These are phyloP conservation scores for Thinopyrum elongatum DNA, from an alignment of 176 grass and related monocot species.

Conservation along the genomic window DNA sequence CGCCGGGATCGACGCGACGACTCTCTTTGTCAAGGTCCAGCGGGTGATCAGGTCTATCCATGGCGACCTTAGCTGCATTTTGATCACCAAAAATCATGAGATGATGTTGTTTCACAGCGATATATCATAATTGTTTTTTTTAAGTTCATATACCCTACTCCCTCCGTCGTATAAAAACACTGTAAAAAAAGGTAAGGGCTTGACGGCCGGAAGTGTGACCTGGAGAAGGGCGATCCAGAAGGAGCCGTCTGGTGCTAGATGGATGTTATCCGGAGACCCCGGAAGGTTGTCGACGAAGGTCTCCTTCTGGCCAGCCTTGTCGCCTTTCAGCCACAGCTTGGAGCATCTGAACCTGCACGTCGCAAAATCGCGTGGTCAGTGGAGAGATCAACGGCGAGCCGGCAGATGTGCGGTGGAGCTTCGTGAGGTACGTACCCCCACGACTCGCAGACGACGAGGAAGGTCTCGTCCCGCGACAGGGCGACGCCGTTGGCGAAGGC, in stretches of 20 bases:
- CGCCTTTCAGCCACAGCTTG: slow-evolving; percentile 68
- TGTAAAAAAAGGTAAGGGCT: not conserved
- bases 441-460: slow-evolving; percentile 64
- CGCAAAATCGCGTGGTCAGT: not conserved
- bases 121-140: too few relatives aligned
- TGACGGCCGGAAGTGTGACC: slow-evolving; percentile 12
- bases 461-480: slow-evolving; percentile 40
- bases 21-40: slow-evolving; percentile 37
- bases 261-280: slow-evolving; percentile 62
- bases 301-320: slow-evolving; percentile 37
- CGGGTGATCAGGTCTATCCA: slow-evolving; percentile 26
- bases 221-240: slow-evolving; percentile 68
- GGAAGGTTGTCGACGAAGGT: slow-evolving; percentile 70
- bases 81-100: not conserved
- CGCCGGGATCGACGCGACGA: slow-evolving; percentile 44
- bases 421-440: not conserved
- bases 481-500: slow-evolving; percentile 70
- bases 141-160: too few relatives aligned
- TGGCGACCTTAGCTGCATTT: slow-evolving; percentile 18
- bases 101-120: too few relatives aligned
- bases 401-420: not conserved
- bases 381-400: not conserved
- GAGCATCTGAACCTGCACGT: slow-evolving; percentile 46
- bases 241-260: slow-evolving; percentile 57
- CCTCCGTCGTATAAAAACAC: too few relatives aligned